Conservation (phyloP, 2,329 filamentous ascomycete species). For the Geosmithia flava region DNA sequence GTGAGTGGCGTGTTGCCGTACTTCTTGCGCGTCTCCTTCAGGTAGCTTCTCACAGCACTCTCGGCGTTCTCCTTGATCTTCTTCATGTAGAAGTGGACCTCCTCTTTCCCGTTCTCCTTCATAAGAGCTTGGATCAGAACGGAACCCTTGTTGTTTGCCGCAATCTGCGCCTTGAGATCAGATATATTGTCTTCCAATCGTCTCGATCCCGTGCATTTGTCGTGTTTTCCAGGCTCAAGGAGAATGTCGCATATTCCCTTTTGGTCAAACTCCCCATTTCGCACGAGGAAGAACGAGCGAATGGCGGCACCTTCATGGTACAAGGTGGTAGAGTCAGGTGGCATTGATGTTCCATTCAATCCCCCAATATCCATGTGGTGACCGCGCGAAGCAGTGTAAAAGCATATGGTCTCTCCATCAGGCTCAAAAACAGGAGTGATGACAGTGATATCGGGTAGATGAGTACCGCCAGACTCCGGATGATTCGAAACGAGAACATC, state of each 20-base stretch:
- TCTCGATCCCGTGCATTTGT: slow-evolving; percentile 66
- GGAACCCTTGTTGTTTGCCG: slow-evolving; percentile 79
- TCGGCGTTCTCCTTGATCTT: slow-evolving; percentile 29
- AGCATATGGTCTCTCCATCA: slow-evolving; percentile 11
- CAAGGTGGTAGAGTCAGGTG: slow-evolving; percentile 55
- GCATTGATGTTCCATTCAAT: slow-evolving; percentile 73
- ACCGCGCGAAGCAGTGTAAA: slow-evolving; percentile 14
- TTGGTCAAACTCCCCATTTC: slow-evolving; percentile 68
- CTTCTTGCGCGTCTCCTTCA: slow-evolving; percentile 40
- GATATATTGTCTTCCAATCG: slow-evolving; percentile 76
- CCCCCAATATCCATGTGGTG: slow-evolving; percentile 48
- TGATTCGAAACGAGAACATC: slow-evolving; percentile 20
- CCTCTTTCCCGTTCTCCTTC: slow-evolving; percentile 57
- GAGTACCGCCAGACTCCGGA: slow-evolving; percentile 17
- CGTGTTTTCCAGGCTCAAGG: slow-evolving; percentile 56
- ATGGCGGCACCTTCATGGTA: slow-evolving; percentile 46
- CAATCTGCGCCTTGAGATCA: slow-evolving; percentile 76
- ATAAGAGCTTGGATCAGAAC: slow-evolving; percentile 60
- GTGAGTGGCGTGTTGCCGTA: slow-evolving; percentile 1
- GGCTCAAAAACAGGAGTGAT: slow-evolving; percentile 21
- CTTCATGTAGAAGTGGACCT: slow-evolving; percentile 49
- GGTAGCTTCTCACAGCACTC: slow-evolving; percentile 3
- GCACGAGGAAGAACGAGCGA: slow-evolving; percentile 37
- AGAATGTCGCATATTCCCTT: slow-evolving; percentile 17
- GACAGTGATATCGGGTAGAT: slow-evolving; percentile 24